These are phyloP conservation scores for Castanea crenata DNA, from an alignment of 306 rosid species.

Conservation along the genomic window DNA sequence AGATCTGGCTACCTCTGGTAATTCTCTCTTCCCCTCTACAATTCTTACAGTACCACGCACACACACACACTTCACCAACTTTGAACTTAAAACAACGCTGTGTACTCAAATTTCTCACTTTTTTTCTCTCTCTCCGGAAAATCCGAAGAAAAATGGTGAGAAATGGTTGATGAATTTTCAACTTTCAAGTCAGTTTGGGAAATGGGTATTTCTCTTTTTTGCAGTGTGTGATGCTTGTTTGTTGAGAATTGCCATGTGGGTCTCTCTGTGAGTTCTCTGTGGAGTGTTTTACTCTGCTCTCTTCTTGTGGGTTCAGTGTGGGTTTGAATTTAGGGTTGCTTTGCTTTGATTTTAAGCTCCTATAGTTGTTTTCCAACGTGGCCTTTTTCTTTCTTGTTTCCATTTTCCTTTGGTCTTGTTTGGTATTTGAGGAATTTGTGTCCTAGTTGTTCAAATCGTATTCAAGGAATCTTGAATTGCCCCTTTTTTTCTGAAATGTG, in stretches of 20 bases:
- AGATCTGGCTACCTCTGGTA: conserved; percentile 43
- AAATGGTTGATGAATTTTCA: conserved; percentile 14
- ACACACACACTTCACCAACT: conserved; percentile 11
- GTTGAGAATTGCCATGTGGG: conserved; percentile 13
- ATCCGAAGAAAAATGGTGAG: background rate
- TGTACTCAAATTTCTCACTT: background rate
- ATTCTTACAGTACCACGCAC: conserved; percentile 17
- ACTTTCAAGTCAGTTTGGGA: background rate
- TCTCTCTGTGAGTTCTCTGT: background rate
- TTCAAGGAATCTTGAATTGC: background rate
- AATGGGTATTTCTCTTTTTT: conserved; percentile 6
- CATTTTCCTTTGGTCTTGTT: background rate
- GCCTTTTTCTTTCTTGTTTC: background rate
- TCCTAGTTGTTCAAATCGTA: background rate
- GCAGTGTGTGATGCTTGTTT: background rate
- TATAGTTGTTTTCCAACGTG: background rate
- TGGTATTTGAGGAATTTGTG: background rate
- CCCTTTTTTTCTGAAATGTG: background rate
- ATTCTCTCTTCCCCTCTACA: too few species aligned
- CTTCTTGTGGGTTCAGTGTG: background rate
- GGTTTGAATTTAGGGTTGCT: background rate
- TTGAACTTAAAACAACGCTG: background rate
- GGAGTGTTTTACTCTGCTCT: background rate
- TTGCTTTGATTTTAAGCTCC: background rate
- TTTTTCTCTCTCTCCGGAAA: background rate